These are phyloP conservation scores for Kockiozyma suomiensis DNA, from an alignment of 805 yeast genomes.

Conservation along the genomic window DNA sequence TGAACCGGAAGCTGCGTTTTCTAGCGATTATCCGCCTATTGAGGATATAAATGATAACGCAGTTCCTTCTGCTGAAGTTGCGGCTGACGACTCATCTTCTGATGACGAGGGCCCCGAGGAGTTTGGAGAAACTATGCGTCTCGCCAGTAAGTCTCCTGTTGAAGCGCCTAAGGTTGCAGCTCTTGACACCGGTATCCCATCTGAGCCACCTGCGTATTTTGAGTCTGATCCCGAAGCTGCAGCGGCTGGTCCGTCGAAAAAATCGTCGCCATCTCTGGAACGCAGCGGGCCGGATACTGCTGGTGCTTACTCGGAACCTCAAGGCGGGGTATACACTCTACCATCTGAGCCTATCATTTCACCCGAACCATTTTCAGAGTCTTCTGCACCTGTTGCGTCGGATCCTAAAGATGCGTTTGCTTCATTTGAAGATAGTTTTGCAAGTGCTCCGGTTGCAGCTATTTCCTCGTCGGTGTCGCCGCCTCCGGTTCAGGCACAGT, in stretches of 20 bases:
- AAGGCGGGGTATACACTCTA: neutral
- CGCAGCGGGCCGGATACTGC: too few species aligned
- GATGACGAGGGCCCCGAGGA: slow-evolving; percentile 40
- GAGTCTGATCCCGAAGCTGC: neutral
- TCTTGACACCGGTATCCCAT: neutral
- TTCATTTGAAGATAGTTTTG: slow-evolving; percentile 19
- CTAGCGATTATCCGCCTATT: slow-evolving; percentile 34
- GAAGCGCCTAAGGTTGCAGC: neutral
- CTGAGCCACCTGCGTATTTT: slow-evolving; percentile 8
- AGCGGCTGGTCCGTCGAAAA: neutral
- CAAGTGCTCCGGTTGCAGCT: slow-evolving; percentile 22
- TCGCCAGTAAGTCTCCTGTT: slow-evolving; percentile 6
- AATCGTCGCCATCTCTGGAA: neutral
- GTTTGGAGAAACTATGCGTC: slow-evolving; percentile 14
- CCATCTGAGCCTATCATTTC: neutral
- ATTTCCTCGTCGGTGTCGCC: slow-evolving; percentile 7
- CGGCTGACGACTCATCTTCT: slow-evolving; percentile 36
- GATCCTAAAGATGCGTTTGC: slow-evolving; percentile 28
- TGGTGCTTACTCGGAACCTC: too few species aligned
- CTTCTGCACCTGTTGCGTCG: slow-evolving; percentile 1
- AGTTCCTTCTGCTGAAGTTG: slow-evolving; percentile 34
- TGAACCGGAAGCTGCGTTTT: slow-evolving; percentile 28
- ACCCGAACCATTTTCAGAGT: slow-evolving; percentile 17
- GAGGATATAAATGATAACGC: slow-evolving; percentile 32
- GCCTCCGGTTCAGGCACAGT: slow-evolving; percentile 49